Evolutionary conservation across 176 grass and related monocot genomes (phyloP).

Genomic region (Poa pratensis): DNA sequence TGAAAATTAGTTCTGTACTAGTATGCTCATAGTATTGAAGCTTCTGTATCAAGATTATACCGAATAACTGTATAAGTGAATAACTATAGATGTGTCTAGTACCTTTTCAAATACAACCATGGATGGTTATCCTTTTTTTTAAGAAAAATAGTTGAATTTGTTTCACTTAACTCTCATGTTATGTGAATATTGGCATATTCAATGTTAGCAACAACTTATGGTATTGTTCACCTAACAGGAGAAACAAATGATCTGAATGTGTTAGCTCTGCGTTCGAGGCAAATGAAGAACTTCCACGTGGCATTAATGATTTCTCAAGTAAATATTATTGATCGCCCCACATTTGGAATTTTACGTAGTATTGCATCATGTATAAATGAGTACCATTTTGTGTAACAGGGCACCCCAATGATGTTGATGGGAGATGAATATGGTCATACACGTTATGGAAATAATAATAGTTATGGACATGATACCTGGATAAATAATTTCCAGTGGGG

Average conservation of each 20-base stretch:
- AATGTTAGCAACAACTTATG: conserved; percentile 18
- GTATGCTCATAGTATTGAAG: conserved; percentile 17
- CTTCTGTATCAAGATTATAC: not conserved
- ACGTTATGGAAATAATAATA: conserved; percentile 98
- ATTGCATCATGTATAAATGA: conserved; percentile 34
- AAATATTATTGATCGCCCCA: conserved; percentile 28
- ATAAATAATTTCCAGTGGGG: conserved; percentile 97
- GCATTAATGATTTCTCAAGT: conserved; percentile 97
- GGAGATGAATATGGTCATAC: conserved; percentile 98
- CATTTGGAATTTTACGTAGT: not conserved
- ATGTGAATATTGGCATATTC: not conserved
- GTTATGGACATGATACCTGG: conserved; percentile 95
- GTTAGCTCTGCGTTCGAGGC: conserved; percentile 65
- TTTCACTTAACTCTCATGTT: conserved; percentile 30
- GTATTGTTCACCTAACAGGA: conserved; percentile 50
- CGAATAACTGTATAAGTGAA: not conserved
- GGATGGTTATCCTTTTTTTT: conserved; percentile 2
- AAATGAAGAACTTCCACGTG: conserved; percentile 99
- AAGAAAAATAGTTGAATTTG: not conserved
- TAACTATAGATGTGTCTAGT: conserved; percentile 1
- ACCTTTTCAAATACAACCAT: conserved; percentile 39
- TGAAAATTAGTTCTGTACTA: conserved; percentile 29
- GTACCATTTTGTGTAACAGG: conserved; percentile 50
- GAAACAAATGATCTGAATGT: conserved; percentile 87
- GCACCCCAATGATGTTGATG: conserved; percentile 98